phyloP scores from a whole-genome alignment of 352 stramenopile species.

The Pythium monospermum region DNA sequence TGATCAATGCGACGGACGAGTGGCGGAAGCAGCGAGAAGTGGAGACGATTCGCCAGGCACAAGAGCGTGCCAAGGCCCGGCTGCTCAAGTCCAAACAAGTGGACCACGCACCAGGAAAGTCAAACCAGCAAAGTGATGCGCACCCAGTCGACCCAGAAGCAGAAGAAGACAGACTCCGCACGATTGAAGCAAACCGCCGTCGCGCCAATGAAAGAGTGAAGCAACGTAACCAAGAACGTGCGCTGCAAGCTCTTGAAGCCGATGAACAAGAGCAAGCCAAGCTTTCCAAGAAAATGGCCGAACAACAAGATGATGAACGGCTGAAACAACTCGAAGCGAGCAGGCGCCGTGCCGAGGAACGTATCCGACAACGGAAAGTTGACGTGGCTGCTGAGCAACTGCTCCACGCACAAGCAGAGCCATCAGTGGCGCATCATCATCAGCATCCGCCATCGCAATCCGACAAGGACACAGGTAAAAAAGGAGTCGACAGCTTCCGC shows the following conservation, averaged over 20 bases:
- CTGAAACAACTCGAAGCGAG: constrained; percentile 32
- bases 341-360: constrained; percentile 39
- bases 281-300: background rate
- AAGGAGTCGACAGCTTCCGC: constrained; percentile 8
- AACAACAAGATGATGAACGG: constrained; percentile 16
- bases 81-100: constrained; percentile 40
- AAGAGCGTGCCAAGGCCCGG: constrained; percentile 48
- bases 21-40: constrained; percentile 27
- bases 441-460: too few species aligned
- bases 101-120: constrained; percentile 25
- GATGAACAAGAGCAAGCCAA: background rate
- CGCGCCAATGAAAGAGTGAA: background rate
- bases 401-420: background rate
- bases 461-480: constrained; percentile 6
- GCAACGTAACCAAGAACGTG: background rate
- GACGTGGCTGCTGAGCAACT: constrained; percentile 5
- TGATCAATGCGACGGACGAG: constrained; percentile 25
- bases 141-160: background rate
- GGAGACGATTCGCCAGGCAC: constrained; percentile 49
- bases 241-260: background rate
- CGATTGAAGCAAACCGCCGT: background rate
- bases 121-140: constrained; percentile 6
- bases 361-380: constrained; percentile 30
- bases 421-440: background rate
- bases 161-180: background rate